phyloP scores from a whole-genome alignment of 1,139 yeast genomes.

The Sugiyamaella paludigena region DNA sequence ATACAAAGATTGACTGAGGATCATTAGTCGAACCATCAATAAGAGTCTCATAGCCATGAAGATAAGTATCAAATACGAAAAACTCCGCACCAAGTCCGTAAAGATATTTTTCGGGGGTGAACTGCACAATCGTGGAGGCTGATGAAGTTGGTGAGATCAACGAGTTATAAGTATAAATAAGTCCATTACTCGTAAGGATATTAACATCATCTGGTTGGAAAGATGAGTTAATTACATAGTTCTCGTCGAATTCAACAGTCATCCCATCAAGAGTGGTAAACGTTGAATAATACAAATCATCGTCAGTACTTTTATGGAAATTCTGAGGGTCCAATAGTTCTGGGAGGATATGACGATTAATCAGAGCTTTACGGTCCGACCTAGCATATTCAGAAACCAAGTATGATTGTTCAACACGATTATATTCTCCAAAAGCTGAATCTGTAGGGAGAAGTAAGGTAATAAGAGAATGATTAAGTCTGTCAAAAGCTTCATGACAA shows the following conservation, averaged over 20 bases:
- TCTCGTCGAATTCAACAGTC: conserved; percentile 18
- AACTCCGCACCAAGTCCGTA: conserved; percentile 65
- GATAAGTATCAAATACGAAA: conserved; percentile 67
- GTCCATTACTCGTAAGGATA: conserved; percentile 54
- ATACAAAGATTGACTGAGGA: conserved; percentile 61
- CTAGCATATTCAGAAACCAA: conserved; percentile 40
- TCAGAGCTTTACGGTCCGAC: conserved; percentile 38
- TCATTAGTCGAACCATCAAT: conserved; percentile 50
- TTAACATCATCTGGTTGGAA: conserved; percentile 43
- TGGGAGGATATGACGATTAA: conserved; percentile 40
- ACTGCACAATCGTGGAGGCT: conserved; percentile 32
- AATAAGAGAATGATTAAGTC: conserved; percentile 22
- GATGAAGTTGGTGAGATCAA: conserved; percentile 39
- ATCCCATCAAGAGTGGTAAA: conserved; percentile 30
- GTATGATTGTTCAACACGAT: conserved; percentile 49
- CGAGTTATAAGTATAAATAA: conserved; percentile 56
- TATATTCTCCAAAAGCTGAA: conserved; percentile 38
- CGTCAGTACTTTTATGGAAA: conserved; percentile 31
- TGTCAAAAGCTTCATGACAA: conserved; percentile 17
- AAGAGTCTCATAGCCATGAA: conserved; percentile 56
- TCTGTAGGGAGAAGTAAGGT: conserved; percentile 51
- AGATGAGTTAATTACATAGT: conserved; percentile 26
- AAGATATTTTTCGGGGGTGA: conserved; percentile 71
- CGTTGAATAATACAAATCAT: conserved; percentile 11
- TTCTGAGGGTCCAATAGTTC: conserved; percentile 32